Evolutionary conservation across 306 rosid species (phyloP).

Genomic region (Abrus precatorius): DNA sequence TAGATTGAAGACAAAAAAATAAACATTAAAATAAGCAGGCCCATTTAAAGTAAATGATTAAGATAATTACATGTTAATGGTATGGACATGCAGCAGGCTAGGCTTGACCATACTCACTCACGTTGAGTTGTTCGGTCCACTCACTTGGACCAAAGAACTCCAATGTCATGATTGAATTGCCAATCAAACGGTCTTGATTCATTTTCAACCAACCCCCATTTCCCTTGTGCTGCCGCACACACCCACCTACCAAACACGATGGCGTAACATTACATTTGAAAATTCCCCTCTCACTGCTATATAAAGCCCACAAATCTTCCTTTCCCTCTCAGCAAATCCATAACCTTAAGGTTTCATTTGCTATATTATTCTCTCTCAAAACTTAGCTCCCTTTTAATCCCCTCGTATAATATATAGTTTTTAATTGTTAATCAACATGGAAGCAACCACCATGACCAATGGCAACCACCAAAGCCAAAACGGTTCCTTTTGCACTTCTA

Average conservation of each 20-base stretch:
- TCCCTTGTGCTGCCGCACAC: not conserved
- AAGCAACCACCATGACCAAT: conserved; percentile 40
- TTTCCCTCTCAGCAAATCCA: not conserved
- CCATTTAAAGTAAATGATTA: not conserved
- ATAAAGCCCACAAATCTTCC: not conserved
- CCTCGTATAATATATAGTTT: not conserved
- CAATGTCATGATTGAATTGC: not conserved
- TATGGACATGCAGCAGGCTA: not conserved
- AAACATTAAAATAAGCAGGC: too few relatives aligned
- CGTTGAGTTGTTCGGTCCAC: not conserved
- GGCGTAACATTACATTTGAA: not conserved
- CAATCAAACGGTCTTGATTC: not conserved
- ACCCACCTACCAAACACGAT: not conserved
- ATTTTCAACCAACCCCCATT: conserved; percentile 9
- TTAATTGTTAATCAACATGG: conserved; percentile 44
- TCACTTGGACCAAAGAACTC: not conserved
- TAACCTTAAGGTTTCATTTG: not conserved
- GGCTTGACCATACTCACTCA: not conserved
- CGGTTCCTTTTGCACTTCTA: conserved; percentile 53
- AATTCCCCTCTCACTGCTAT: not conserved
- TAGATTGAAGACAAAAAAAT: too few relatives aligned
- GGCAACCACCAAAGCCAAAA: conserved; percentile 47
- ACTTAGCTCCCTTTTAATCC: not conserved
- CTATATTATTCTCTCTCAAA: not conserved
- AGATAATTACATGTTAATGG: too few relatives aligned